Evolutionary conservation across 139 green algal species (phyloP).

Genomic region (Micromonas pusilla): DNA sequence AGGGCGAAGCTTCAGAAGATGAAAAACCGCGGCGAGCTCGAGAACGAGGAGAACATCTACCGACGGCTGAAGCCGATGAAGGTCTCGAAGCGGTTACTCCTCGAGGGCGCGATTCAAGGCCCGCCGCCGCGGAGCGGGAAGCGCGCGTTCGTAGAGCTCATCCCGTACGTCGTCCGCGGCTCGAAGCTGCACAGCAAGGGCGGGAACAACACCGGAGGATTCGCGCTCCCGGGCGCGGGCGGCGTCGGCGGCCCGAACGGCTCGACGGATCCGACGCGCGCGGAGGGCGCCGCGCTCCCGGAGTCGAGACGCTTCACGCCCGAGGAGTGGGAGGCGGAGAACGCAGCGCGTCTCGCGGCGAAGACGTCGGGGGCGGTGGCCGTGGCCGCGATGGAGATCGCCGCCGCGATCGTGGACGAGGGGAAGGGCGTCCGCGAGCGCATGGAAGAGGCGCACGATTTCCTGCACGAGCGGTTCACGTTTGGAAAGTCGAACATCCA

Average conservation of each 20-base stretch:
- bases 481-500: slow-evolving; percentile 41
- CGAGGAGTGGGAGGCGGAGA: slow-evolving; percentile 10
- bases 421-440: not conserved
- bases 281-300: not conserved
- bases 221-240: too few relatives aligned
- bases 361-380: not conserved
- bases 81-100: not conserved
- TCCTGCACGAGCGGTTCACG: slow-evolving; percentile 17
- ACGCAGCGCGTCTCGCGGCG: not conserved
- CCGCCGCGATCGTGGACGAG: not conserved
- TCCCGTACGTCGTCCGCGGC: slow-evolving; percentile 7
- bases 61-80: not conserved
- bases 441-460: not conserved
- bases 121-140: slow-evolving; percentile 17
- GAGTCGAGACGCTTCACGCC: not conserved
- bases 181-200: not conserved
- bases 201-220: not conserved
- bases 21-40: not conserved
- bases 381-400: not conserved
- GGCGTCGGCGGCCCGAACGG: not conserved
- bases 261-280: not conserved
- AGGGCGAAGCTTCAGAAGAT: not conserved
- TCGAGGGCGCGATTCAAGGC: not conserved
- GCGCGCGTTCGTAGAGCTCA: slow-evolving; percentile 6
- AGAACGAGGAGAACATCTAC: not conserved